Base-by-base conservation (phyloP, 2,329 filamentous ascomycete species). In the Apiospora sp. region DNA sequence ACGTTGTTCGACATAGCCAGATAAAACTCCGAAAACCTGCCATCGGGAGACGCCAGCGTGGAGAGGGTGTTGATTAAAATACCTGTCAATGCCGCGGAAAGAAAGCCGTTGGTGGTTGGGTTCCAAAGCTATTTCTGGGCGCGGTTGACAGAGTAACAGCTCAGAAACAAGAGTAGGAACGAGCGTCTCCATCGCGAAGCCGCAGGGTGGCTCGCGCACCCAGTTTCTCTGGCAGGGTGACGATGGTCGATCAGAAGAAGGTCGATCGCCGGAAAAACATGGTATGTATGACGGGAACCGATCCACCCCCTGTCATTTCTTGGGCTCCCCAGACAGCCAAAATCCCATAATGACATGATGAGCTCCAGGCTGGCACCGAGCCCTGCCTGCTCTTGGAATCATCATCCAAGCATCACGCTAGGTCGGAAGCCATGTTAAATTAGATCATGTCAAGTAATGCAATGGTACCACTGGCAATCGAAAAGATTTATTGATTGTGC, bases 141-240 rank as follows among this genome's bases (percentile, higher is more conserved):
- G 22, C 22, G 19, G 58, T 64, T 64, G 58, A 64, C 58, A n/a
- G 54, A 61, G 54, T 37, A 34, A 37, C 34, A 41, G 22, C 22
- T 13, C 5, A 24, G 58, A 24, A 64, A 41, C 58, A 64, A 64
- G 58, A 64, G 58, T 64, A 37, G 58, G 58, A 64, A 64, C 58
- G 58, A 64, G 58, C 58, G n/a, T 64, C 34, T 61, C 19, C 58
- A 27, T 51, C 58, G 58, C 44, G 67, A 68, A 34, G 67, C 44
- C 67, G 67, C 67, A 44, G n/a, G 19, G 67, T 68, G 67, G 67
- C 43, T 48, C 67, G 44, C 41, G 67, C 67, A 27, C 44, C 30
- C 30, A 61, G 30, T 46, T 34, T 44, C 74, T 79, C 77, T 79
- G 78, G 76, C 79, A 76, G 73, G 79, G 77, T 73, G 77, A 80